Evolutionary conservation across 768 basidiomycete genomes (phyloP).

Genomic region (Psilocybe azurescens): DNA sequence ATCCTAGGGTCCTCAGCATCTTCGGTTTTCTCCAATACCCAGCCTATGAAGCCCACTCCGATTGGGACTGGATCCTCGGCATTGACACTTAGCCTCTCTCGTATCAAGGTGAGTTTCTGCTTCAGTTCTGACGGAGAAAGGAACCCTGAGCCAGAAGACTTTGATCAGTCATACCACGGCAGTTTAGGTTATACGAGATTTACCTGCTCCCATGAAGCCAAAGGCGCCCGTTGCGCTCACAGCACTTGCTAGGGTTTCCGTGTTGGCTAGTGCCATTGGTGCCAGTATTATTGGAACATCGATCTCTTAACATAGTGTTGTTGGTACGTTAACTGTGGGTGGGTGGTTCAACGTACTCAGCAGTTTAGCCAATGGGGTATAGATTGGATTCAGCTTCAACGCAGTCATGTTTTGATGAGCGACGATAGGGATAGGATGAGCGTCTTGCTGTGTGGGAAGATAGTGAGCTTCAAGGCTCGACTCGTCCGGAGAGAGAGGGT

Average conservation of each 20-base stretch:
- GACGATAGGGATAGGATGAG: too few relatives aligned
- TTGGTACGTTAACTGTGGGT: not conserved
- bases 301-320: conserved; percentile 38
- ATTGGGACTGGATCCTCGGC: conserved; percentile 8
- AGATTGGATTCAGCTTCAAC: not conserved
- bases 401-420: too few relatives aligned
- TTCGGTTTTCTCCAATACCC: conserved; percentile 54
- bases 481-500: too few relatives aligned
- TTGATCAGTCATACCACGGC: not conserved
- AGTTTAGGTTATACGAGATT: not conserved
- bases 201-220: conserved; percentile 60
- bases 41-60: conserved; percentile 59
- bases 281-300: conserved; percentile 57
- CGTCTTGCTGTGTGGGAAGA: too few relatives aligned
- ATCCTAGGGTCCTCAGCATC: conserved; percentile 41
- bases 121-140: conserved; percentile 36
- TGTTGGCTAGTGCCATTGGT: conserved; percentile 58
- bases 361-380: not conserved
- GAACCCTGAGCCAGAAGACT: conserved; percentile 38
- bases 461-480: too few relatives aligned
- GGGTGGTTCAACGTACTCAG: not conserved
- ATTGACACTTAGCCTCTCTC: conserved; percentile 34
- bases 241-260: conserved; percentile 40
- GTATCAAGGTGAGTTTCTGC: conserved; percentile 44
- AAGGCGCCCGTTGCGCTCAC: conserved; percentile 61